Base-by-base conservation (phyloP, 176 grass and related monocot genomes). In the Hyparrhenia diplandra region DNA sequence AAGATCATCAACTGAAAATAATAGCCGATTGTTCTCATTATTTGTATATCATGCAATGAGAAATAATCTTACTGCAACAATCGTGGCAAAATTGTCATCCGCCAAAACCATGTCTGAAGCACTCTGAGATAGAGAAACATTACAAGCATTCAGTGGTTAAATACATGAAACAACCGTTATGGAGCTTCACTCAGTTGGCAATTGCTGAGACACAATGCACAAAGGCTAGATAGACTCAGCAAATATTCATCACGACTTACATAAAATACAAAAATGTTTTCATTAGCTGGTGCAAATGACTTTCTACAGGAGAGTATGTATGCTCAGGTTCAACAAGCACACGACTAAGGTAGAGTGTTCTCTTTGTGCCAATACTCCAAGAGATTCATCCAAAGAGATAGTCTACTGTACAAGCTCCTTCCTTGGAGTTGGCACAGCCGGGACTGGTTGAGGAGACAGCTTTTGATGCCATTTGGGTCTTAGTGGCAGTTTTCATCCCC, bases 101-200 rank as follows among this genome's bases (percentile, higher is more conserved):
- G 96, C 96, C 85, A 99, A 88, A 71, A 99, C 87, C 96, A 99
- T 95, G 90, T 99, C 96, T 24, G 96, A 95, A 86, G 96, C 96
- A 88, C 96, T 99, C 96, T 99, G 82, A 86, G 89, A 91, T 81
- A 47, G 8, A 92, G 76, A 87, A 18, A 31, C 67, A 80, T 27
- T n/a, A 27, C 36, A 76, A 39, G 37, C 29, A 67, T 59, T 29
- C 13, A 47, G 27, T 72, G 42, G 49, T 72, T 59, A 80, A 68
- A 84, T 74, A 9, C 46, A 59, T 46, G 23, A 78, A 34, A 65
- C 43, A 79, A 36, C 7, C 47, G 3, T 78, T 8, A 71, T 27
- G 64, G 30, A 9, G 21, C 30, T 80, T 37, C 30, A 68, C 60
- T 67, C 8, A 21, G 8, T 79, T 66, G 42, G 12, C 27, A 79